Conservation (phyloP, 2,329 filamentous ascomycete genomes). For the Phialemoniopsis sp. region DNA sequence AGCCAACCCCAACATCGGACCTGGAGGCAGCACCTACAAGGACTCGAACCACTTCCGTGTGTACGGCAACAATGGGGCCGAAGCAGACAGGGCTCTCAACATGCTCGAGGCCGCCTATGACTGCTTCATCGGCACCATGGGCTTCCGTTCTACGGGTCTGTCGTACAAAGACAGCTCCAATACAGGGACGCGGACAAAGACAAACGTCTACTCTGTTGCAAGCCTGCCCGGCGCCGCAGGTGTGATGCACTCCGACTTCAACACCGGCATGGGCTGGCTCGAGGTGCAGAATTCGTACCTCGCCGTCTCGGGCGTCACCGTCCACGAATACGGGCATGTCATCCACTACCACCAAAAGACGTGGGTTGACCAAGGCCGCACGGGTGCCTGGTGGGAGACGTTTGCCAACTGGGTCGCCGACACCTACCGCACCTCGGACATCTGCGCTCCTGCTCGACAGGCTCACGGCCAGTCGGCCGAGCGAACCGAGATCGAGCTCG, state of each 20-base stretch:
- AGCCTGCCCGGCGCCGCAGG: constrained; percentile 31
- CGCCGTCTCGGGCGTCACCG: constrained; percentile 29
- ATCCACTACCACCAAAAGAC: constrained; percentile 37
- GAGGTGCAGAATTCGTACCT: constrained; percentile 36
- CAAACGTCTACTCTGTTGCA: constrained; percentile 38
- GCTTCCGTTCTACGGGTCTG: constrained; percentile 27
- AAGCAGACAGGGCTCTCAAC: constrained; percentile 22
- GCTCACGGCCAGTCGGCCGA: constrained; percentile 25
- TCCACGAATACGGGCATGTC: constrained; percentile 46
- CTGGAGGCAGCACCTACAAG: constrained; percentile 22
- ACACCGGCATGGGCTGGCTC: constrained; percentile 34
- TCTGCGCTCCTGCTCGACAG: constrained; percentile 32
- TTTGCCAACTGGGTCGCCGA: constrained; percentile 46
- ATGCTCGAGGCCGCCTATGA: constrained; percentile 40
- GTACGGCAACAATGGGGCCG: constrained; percentile 22
- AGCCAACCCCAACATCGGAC: constrained; percentile 15
- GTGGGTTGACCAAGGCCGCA: constrained; percentile 39
- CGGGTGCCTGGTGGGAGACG: constrained; percentile 48
- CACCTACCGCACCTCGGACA: constrained; percentile 37
- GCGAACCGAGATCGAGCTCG: constrained; percentile 33
- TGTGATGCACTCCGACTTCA: constrained; percentile 33
- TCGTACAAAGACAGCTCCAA: constrained; percentile 17
- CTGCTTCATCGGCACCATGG: constrained; percentile 25
- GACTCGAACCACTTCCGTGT: constrained; percentile 35
- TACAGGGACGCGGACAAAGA: constrained; percentile 38